Evolutionary conservation across 805 yeast species (phyloP), one percentile per base, ranked within the genome.

Genomic region (Komagataella ulmi): DNA sequence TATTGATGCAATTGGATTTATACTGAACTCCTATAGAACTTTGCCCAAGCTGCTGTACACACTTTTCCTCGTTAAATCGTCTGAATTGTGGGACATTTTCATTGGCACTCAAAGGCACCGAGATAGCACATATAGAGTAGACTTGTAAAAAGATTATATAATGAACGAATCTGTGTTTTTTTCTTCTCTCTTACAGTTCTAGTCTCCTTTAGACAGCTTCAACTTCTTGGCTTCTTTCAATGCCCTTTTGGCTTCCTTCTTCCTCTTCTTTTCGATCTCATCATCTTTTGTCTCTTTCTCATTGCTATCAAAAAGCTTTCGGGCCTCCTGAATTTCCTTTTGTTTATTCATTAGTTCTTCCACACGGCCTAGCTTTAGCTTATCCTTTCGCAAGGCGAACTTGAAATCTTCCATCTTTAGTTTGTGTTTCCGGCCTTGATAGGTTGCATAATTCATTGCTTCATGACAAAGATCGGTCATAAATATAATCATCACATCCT

Each of bases 381-480:
- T 79, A 58, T 85, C 91, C 51, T 74, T 74, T 47, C 89, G 66
- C 50, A 85, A 63, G 0, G 84, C 86, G 64, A 83, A 85, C 61
- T 77, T 80, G 66, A 85, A 79, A 59, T 85, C 90, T 46, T 83
- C 89, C 17, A 84, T 79, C 56, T 79, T 80, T 56, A 85, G 73
- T 64, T 83, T 85, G 54, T 72, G 77, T 44, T 88, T 68, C 21
- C 43, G 24, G 0, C 58, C 57, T 66, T 43, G 87, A 72, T 56
- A 73, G 69, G 21, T 73, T 60, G 55, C 72, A 60, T 14, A 83
- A 79, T 56, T 76, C 75, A 56, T 78, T 67, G 67, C 88, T 71
- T 70, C 61, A 51, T 61, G 56, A 17, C 67, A 66, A 8, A 83
- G 71, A 58, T 80, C 84, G 3, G 77, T 73, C 45, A 85, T 64